phyloP scores from a whole-genome alignment of 2,329 filamentous ascomycete species.

The Lithohypha guttulata region DNA sequence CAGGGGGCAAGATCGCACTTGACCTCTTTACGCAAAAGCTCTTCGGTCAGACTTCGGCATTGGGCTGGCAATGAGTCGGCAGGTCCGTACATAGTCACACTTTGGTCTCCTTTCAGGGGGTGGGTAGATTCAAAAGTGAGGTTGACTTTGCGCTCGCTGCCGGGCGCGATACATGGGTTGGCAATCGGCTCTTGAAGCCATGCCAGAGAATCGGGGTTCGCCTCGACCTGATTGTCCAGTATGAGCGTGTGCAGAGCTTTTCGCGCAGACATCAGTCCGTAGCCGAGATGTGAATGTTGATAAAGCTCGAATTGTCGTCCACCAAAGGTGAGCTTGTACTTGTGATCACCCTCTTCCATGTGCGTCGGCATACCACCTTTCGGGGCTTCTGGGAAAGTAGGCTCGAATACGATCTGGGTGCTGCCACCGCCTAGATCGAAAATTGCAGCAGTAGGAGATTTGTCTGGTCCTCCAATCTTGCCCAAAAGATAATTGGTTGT shows the following conservation, averaged over 20 bases:
- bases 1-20: conserved; percentile 78
- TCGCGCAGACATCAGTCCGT: conserved; percentile 90
- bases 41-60: conserved; percentile 82
- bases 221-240: conserved; percentile 57
- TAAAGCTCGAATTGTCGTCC: conserved; percentile 87
- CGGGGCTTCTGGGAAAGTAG: conserved; percentile 66
- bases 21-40: conserved; percentile 77
- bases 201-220: conserved; percentile 48
- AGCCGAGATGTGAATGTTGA: conserved; percentile 95
- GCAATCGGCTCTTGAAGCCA: conserved; percentile 63
- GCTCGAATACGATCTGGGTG: conserved; percentile 97
- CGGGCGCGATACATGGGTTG: conserved; percentile 79
- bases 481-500: conserved; percentile 97
- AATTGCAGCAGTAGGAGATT: conserved; percentile 81
- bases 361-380: conserved; percentile 74
- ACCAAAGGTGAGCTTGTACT: conserved; percentile 83
- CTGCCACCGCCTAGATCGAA: conserved; percentile 95
- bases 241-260: conserved; percentile 71
- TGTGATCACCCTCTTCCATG: conserved; percentile 84
- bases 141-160: conserved; percentile 62
- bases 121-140: conserved; percentile 60
- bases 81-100: conserved; percentile 82
- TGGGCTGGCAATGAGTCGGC: conserved; percentile 64
- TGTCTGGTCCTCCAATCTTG: conserved; percentile 88
- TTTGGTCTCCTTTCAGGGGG: conserved; percentile 53